Evolutionary conservation across 345 rosid genomes (phyloP).

Genomic region (Nephelium lappaceum): DNA sequence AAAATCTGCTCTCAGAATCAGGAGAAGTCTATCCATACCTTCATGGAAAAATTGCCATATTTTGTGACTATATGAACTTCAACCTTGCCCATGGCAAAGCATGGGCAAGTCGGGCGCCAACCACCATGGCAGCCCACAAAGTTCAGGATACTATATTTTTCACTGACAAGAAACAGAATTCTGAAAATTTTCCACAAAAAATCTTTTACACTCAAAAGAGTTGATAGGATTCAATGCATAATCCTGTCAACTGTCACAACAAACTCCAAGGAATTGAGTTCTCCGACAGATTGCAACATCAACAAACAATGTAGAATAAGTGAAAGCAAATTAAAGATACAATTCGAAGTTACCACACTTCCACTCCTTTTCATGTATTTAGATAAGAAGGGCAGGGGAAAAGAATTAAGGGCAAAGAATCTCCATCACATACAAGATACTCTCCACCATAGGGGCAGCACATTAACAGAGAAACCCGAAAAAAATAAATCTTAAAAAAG

Average conservation of each 20-base stretch:
- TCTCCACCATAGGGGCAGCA: constrained; percentile 30
- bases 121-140: no score
- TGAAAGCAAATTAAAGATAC: constrained; percentile 26
- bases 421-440: constrained; percentile 42
- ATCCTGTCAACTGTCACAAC: background rate
- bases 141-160: no score
- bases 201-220: no score
- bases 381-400: constrained; percentile 27
- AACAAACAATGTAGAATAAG: constrained; percentile 1
- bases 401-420: constrained; percentile 21
- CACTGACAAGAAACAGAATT: no score
- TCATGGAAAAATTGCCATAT: no score
- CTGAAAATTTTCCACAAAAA: background rate
- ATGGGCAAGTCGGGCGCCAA: no score
- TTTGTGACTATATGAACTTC: no score
- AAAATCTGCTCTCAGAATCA: no score
- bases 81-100: no score
- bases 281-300: background rate
- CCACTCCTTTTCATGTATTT: constrained; percentile 32
- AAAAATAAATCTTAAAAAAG: constrained; percentile 2
- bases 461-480: constrained; percentile 6
- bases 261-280: background rate
- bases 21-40: no score
- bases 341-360: constrained; percentile 28
- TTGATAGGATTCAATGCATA: background rate